Conservation (phyloP, 1,284 basidiomycete genomes). For the Mycosarcoma maydis region DNA sequence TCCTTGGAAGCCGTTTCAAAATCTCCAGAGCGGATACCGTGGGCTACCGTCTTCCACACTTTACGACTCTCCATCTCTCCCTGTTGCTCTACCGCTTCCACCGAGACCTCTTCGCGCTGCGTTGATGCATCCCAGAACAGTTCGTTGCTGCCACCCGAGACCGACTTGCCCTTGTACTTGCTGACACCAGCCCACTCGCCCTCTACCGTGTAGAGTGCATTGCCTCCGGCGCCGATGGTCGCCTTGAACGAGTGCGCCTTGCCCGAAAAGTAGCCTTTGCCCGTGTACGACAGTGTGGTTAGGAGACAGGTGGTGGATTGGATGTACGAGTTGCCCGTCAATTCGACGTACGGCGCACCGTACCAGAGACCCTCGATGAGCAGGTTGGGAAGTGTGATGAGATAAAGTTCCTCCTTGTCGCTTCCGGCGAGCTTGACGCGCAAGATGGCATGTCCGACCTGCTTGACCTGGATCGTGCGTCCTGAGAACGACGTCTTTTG, state of each 20-base stretch:
- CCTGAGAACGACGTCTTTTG: conserved; percentile 85
- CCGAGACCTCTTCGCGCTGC: conserved; percentile 77
- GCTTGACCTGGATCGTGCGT: conserved; percentile 86
- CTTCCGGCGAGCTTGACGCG: conserved; percentile 75
- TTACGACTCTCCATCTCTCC: conserved; percentile 85
- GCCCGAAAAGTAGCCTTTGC: conserved; percentile 90
- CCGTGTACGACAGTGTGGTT: conserved; percentile 80
- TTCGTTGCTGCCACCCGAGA: conserved; percentile 60
- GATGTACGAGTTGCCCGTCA: conserved; percentile 85
- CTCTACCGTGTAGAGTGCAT: conserved; percentile 75
- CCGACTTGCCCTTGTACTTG: conserved; percentile 67
- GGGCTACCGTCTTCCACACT: conserved; percentile 86
- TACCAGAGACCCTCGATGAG: conserved; percentile 68
- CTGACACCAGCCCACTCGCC: conserved; percentile 87
- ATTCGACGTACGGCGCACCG: conserved; percentile 82
- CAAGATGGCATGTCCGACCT: conserved; percentile 91
- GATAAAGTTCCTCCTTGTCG: conserved; percentile 75
- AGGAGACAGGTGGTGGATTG: conserved; percentile 79
- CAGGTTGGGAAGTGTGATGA: conserved; percentile 81
- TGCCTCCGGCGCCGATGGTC: conserved; percentile 71
- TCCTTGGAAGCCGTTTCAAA: conserved; percentile 89
- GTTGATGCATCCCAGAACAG: conserved; percentile 71
- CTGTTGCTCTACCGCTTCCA: conserved; percentile 75
- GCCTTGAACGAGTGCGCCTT: conserved; percentile 95
- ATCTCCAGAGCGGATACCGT: conserved; percentile 88